phyloP scores from a whole-genome alignment of 2,329 filamentous ascomycete species.

The Colletotrichum sidae region DNA sequence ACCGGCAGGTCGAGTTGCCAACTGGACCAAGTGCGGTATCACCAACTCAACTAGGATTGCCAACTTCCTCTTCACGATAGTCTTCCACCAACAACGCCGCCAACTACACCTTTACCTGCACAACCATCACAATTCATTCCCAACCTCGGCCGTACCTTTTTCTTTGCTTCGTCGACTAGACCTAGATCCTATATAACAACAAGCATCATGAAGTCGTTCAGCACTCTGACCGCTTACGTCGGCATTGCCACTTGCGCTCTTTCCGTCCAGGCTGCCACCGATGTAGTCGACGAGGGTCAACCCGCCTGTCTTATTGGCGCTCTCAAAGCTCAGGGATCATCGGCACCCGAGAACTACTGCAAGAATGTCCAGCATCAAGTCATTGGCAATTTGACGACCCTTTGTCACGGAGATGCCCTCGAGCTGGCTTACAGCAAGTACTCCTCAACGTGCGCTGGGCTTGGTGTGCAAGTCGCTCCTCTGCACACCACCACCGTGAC shows the following conservation, averaged over 20 bases:
- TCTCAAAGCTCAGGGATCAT: constrained; percentile 27
- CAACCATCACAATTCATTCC: too few species aligned
- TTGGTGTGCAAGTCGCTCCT: constrained; percentile 21
- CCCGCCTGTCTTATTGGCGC: constrained; percentile 38
- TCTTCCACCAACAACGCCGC: too few species aligned
- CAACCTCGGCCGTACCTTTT: too few species aligned
- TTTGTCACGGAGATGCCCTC: constrained; percentile 20
- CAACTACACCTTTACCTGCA: too few species aligned
- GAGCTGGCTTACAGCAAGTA: constrained; percentile 33
- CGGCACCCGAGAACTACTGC: constrained; percentile 32
- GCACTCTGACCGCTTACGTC: too few species aligned
- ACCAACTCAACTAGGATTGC: too few species aligned
- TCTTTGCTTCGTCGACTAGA: too few species aligned
- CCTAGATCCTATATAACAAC: too few species aligned
- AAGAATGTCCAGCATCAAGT: constrained; percentile 31
- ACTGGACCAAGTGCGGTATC: too few species aligned
- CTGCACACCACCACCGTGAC: constrained; percentile 11
- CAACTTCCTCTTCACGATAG: too few species aligned
- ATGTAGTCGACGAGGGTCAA: too few species aligned
- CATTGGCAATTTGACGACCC: constrained; percentile 32
- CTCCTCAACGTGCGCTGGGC: constrained; percentile 22
- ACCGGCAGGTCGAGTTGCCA: neutral
- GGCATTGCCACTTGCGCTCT: constrained; percentile 6
- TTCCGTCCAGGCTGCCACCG: constrained; percentile 25
- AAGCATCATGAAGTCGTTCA: too few species aligned